These are phyloP conservation scores for Cubamyces sp. DNA, from an alignment of 768 basidiomycete genomes.

Conservation along the genomic window DNA sequence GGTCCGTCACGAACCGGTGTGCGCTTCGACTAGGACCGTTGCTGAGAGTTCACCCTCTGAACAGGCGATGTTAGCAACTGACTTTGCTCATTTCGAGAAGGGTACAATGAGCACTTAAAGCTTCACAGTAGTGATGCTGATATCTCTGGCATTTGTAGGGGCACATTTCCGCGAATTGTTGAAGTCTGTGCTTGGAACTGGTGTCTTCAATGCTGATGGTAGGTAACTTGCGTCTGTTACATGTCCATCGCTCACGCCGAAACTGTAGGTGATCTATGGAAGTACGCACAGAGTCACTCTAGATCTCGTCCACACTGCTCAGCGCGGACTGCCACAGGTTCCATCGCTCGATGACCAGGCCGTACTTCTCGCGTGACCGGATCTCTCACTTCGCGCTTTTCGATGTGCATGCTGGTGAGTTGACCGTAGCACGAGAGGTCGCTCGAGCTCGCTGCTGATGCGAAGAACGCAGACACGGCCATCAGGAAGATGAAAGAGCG, in stretches of 20 bases:
- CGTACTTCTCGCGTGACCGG: conserved; percentile 41
- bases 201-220: conserved; percentile 63
- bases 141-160: conserved; percentile 31
- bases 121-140: not conserved
- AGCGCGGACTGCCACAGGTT: conserved; percentile 20
- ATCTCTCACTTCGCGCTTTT: conserved; percentile 42
- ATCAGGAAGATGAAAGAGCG: conserved; percentile 35
- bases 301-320: not conserved
- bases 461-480: conserved; percentile 21
- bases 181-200: conserved; percentile 47
- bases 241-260: not conserved
- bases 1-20: conserved; percentile 22
- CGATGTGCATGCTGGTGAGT: conserved; percentile 40
- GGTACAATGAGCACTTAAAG: conserved; percentile 32
- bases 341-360: conserved; percentile 42
- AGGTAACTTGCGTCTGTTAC: conserved; percentile 1
- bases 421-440: too few relatives aligned
- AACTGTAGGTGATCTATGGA: conserved; percentile 35
- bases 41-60: conserved; percentile 32
- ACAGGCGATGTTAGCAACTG: conserved; percentile 42
- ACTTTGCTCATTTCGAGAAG: conserved; percentile 49
- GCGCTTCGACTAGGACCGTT: not conserved
- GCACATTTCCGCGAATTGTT: conserved; percentile 37
- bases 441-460: not conserved
- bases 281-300: conserved; percentile 18